Base-by-base conservation (phyloP, 257 asterid genomes). In the Nicotiana knightiana region DNA sequence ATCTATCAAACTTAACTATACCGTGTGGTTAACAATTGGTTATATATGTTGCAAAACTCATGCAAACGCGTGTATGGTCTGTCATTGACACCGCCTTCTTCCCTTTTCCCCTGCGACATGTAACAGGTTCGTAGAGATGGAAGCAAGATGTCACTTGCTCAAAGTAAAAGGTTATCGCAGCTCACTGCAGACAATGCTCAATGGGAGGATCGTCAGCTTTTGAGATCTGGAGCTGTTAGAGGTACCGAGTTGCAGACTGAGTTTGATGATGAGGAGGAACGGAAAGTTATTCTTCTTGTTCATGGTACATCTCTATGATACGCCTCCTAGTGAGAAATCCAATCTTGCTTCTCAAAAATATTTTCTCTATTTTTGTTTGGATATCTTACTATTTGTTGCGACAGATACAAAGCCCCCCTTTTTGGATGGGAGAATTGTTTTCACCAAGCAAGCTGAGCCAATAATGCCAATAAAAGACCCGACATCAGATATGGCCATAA, bases 171-270 rank as follows among this genome's bases (percentile, higher is more conserved):
- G 89, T 83, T 93, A 80, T 93, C 99, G 9, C 99, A 96, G 85
- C 95, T 93, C 64, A 93, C 97, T 67, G 98, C 98, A 82, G 99
- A 96, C 91, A 94, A 94, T 92, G 99, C 98, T 83, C 98, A 94
- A 85, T 96, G 99, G 99, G 99, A 96, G 89, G 99, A 95, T 86
- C 86, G 98, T 32, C 99, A 96, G 89, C 98, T 93, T 80, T 85
- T 96, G 82, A 90, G 99, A 84, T 96, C 99, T 79, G 99, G 98
- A 82, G 98, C 98, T 86, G 99, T 96, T 80, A 87, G 94, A 88
- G 95, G 97, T 83, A 93, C 99, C 32, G 99, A 96, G 86, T 90
- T 96, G 87, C 97, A 91, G 86, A 96, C 98, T 15, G 97, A 93
- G 86, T 96, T 96, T 87, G 98, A 96, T 81, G 95, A 96, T 46